These are phyloP conservation scores for Wickerhamiella azyma DNA, from an alignment of 805 yeast species.

Conservation along the genomic window DNA sequence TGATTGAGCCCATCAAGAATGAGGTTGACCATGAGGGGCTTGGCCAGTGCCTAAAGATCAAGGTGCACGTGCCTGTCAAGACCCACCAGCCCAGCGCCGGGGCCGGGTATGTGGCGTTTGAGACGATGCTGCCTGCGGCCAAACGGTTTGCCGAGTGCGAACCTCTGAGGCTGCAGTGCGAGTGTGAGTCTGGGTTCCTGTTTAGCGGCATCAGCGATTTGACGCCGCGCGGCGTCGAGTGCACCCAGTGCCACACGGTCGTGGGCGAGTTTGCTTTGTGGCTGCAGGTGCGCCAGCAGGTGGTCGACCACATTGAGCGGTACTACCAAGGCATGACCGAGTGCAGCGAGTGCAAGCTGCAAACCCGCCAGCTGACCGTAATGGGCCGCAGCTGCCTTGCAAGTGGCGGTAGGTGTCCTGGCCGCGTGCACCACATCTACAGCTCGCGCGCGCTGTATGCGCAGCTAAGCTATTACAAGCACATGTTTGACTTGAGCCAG, in stretches of 20 bases:
- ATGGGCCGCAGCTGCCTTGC: conserved; percentile 80
- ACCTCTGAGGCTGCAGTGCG: conserved; percentile 45
- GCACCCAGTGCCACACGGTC: conserved; percentile 43
- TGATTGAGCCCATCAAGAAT: background rate
- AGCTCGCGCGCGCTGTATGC: conserved; percentile 71
- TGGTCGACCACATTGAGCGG: conserved; percentile 53
- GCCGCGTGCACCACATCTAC: conserved; percentile 66
- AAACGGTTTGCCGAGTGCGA: conserved; percentile 66
- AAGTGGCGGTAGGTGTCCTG: conserved; percentile 48
- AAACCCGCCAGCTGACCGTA: conserved; percentile 75
- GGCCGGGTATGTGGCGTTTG: conserved; percentile 49
- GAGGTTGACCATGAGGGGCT: conserved; percentile 33
- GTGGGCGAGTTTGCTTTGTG: conserved; percentile 44
- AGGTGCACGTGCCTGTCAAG: background rate
- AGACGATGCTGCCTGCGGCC: conserved; percentile 62
- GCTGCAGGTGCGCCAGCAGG: conserved; percentile 58
- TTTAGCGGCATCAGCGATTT: conserved; percentile 57
- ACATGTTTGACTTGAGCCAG: conserved; percentile 69
- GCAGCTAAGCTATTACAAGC: conserved; percentile 65
- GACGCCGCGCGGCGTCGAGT: conserved; percentile 55
- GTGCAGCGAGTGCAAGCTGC: conserved; percentile 79
- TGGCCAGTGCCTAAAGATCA: conserved; percentile 60
- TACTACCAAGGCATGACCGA: conserved; percentile 79
- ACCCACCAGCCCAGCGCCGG: conserved; percentile 19
- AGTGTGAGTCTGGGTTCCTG: conserved; percentile 32